Base-by-base conservation (phyloP, 2,329 filamentous ascomycete species). In the Penicillium aurantiogriseum region DNA sequence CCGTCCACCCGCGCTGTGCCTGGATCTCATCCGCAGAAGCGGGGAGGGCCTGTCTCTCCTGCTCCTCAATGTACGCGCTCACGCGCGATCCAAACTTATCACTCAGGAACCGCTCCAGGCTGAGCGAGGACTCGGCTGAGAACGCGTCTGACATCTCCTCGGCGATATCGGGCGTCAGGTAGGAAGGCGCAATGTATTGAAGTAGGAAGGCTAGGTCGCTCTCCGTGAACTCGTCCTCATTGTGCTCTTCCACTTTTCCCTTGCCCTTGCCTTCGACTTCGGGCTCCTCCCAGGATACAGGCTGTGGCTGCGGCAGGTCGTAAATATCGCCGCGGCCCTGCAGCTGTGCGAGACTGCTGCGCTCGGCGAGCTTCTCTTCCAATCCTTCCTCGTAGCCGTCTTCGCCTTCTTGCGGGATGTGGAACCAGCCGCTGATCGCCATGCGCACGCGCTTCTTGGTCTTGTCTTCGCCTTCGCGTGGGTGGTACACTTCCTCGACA, bases 381-480 rank as follows among this genome's bases (percentile, higher is more conserved):
- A 94, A 83, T 4, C 93, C 94, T 71, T 89, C 81, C 66, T 96
- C 86, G 67, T 89, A 99, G 43, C 94, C 94, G 27, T 96, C 91
- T 74, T 99, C 94, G 55, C 93, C 93, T 66, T 90, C 78, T 76
- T 99, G 94, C 0, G 94, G 94, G 62, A 99, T 97, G 76, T 99
- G 94, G 75, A 95, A 99, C 94, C 94, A 99, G 51, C 94, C 94
- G 71, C 91, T 96, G 71, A 99, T 96, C 50, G 94, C 94, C 93
- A 99, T 97, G 65, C 94, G 88, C 48, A 97, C 86, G 9, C 76
- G 72, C 59, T 70, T 83, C 74, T 82, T 85, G 71, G 82, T 83
- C 54, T 86, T 83, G 75, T 85, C 84, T 67, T 79, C 83, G 71
- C 79, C 80, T 58, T 72, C 81, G 62, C 78, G 80, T 68, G 85